Base-by-base conservation (phyloP, 2,329 filamentous ascomycete species). In the Aspergillus thermomutatus region DNA sequence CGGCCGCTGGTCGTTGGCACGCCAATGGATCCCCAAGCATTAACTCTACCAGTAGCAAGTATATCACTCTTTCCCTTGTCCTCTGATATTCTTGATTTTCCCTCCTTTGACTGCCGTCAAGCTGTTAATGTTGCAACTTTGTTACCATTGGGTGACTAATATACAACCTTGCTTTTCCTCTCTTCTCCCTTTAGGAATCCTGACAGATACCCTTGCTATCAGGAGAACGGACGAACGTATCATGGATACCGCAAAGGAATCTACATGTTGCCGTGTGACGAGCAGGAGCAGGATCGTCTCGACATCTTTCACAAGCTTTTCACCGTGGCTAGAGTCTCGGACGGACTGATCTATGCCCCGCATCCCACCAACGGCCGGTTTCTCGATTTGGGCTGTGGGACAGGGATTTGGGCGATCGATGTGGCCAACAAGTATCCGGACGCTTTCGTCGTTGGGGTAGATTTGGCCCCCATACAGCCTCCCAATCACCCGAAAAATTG, bases 341-440 rank as follows among this genome's bases (percentile, higher is more conserved):
- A 81, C 55, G 67, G 67, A 14, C 66, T 79, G 34, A 75, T 77
- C 11, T 72, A 75, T 59, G 73, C 75, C 50, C 76, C 76, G 3
- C 69, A 72, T 61, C 69, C 69, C 1, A 68, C 66, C 4, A 73
- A 74, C 54, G 75, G 77, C 56, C 79, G 82, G 58, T 82, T 87
- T 59, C 76, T 87, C 54, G 85, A 86, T 65, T 68, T 96, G 53
- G 93, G 92, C 45, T 92, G 89, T 61, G 93, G 92, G 21, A 96
- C 91, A 1, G 92, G 91, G 41, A 93, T 96, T 59, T 97, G 93
- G 93, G 85, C 89, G 43, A 90, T 95, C 65, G 89, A 93, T 64
- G 88, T 96, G 76, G 89, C 89, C 60, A 87, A 89, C 83, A 80
- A 80, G 70, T 87, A 83, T 67, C 78, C 78, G 11, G 68, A 82